A percentile compares a stretch with the other conserved stretches of the same genome.
Evolutionary conservation across 176 grass and related monocot genomes (phyloP).

Genomic region (Aegilops bicornis): DNA sequence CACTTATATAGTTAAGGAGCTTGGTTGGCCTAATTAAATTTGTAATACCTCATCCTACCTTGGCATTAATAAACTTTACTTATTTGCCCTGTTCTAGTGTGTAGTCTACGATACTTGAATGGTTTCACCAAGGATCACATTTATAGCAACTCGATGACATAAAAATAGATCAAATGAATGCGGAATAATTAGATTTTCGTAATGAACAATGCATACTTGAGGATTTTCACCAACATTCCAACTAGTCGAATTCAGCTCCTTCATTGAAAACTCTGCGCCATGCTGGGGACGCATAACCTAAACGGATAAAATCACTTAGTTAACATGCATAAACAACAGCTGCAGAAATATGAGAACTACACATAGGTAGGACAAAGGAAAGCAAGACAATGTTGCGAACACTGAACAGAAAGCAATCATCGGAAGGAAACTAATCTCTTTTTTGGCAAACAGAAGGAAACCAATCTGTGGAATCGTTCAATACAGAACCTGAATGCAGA

Average conservation of each 20-base stretch:
- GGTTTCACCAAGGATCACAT: background rate
- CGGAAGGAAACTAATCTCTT: background rate
- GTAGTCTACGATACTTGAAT: background rate
- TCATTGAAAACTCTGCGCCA: conserved; percentile 49
- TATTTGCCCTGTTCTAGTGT: background rate
- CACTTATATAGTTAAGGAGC: background rate
- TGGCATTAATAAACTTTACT: background rate
- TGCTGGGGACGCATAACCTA: conserved; percentile 60
- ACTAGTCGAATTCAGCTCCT: conserved; percentile 51
- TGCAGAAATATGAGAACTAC: background rate
- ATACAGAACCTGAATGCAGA: background rate
- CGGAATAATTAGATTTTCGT: background rate
- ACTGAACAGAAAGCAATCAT: background rate
- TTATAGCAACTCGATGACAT: background rate
- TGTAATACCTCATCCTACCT: background rate
- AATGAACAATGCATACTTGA: conserved; percentile 41
- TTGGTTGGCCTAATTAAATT: background rate
- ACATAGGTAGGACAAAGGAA: background rate
- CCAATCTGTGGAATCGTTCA: too few relatives aligned
- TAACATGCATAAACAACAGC: background rate
- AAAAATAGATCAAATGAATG: conserved; percentile 1
- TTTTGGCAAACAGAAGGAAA: too few relatives aligned
- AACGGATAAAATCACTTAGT: conserved; percentile 2
- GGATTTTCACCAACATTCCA: conserved; percentile 65
- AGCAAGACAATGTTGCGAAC: background rate